These are phyloP conservation scores for Oemleria cerasiformis DNA, from an alignment of 306 rosid species.

Conservation along the genomic window DNA sequence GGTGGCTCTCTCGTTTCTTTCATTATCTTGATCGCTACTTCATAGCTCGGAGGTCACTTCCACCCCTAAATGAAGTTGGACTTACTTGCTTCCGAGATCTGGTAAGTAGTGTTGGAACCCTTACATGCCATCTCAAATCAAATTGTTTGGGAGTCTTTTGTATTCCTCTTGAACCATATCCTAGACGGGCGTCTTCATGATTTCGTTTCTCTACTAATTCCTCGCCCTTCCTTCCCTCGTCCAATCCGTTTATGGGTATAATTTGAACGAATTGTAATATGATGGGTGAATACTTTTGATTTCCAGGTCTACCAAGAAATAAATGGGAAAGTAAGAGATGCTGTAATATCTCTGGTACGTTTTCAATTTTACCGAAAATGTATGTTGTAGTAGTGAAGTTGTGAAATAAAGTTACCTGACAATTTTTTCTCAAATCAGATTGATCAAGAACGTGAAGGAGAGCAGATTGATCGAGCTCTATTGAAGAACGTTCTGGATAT, in stretches of 20 bases:
- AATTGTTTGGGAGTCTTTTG: background rate
- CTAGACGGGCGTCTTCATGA: background rate
- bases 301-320: conserved; percentile 62
- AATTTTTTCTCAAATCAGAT: conserved; percentile 35
- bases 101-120: conserved; percentile 40
- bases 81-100: conserved; percentile 57
- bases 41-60: conserved; percentile 48
- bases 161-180: background rate
- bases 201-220: background rate
- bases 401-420: conserved; percentile 5
- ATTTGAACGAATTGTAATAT: conserved; percentile 1
- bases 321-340: conserved; percentile 58
- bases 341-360: conserved; percentile 62
- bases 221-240: background rate
- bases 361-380: background rate
- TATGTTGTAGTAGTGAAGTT: background rate
- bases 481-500: conserved; percentile 53
- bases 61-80: conserved; percentile 59
- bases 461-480: conserved; percentile 56
- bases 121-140: background rate
- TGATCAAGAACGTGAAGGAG: conserved; percentile 57
- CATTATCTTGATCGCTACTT: conserved; percentile 53
- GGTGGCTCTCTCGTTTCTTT: conserved; percentile 66
- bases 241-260: background rate
- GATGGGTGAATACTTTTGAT: conserved; percentile 5